These are phyloP conservation scores for Cyclospora cayetanensis DNA, from an alignment of 169 alveolate species.

Conservation along the genomic window DNA sequence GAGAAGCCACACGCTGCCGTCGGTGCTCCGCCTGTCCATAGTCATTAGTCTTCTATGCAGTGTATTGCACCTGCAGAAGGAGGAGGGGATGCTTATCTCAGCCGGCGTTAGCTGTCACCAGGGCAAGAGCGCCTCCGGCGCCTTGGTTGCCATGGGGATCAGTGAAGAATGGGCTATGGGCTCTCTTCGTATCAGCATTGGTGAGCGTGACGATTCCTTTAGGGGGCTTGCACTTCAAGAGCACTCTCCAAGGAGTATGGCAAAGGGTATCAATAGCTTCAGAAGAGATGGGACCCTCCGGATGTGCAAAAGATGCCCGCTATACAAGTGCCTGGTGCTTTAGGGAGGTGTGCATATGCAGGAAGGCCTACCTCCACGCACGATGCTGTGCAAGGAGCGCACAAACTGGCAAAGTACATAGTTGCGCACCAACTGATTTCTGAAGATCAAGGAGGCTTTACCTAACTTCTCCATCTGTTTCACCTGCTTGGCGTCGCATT, in stretches of 20 bases:
- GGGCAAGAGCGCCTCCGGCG: neutral
- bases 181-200: constrained; percentile 9
- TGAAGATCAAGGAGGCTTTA: neutral
- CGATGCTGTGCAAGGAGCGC: neutral
- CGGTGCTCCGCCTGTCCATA: too few species aligned
- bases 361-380: neutral
- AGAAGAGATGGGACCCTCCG: neutral
- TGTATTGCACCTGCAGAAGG: neutral
- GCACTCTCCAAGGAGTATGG: neutral
- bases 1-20: too few species aligned
- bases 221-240: too few species aligned
- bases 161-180: neutral
- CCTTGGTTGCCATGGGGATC: neutral
- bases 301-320: neutral
- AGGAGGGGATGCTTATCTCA: neutral
- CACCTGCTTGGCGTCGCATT: neutral
- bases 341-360: neutral
- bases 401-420: neutral
- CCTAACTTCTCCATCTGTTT: neutral
- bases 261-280: neutral
- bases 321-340: neutral
- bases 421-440: neutral
- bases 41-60: too few species aligned
- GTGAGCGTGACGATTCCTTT: neutral
- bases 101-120: constrained; percentile 40